These are phyloP conservation scores for Euphorbia peplus DNA, from an alignment of 345 rosid genomes.

Conservation along the genomic window DNA sequence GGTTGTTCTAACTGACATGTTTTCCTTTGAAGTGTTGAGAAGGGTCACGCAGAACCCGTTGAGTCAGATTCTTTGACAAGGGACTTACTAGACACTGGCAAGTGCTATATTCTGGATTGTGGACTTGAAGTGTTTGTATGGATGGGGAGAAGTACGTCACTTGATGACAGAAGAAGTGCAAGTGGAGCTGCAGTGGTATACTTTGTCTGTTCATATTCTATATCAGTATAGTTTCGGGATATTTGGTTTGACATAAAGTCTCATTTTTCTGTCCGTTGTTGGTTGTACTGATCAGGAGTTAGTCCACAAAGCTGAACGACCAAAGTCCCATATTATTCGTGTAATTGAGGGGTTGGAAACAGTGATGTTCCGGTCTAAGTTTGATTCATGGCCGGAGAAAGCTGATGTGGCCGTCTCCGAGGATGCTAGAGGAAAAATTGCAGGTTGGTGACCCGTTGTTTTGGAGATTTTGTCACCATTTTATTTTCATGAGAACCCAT, in stretches of 20 bases:
- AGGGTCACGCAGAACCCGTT: conserved; percentile 71
- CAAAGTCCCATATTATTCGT: conserved; percentile 65
- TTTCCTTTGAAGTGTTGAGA: conserved; percentile 63
- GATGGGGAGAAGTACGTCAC: conserved; percentile 89
- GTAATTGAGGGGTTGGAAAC: conserved; percentile 98
- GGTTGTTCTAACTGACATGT: conserved; percentile 29
- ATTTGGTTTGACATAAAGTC: conserved; percentile 9
- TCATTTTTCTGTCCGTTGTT: conserved; percentile 7
- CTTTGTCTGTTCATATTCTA: conserved; percentile 13
- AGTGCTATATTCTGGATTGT: conserved; percentile 81
- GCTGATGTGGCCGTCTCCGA: conserved; percentile 63
- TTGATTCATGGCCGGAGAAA: conserved; percentile 82
- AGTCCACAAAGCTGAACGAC: conserved; percentile 45
- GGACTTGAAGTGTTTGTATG: conserved; percentile 84
- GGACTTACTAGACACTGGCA: conserved; percentile 71
- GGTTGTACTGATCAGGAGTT: conserved; percentile 49
- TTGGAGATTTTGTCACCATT: conserved; percentile 3
- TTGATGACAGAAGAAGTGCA: conserved; percentile 80
- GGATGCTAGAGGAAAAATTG: conserved; percentile 99
- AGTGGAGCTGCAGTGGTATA: conserved; percentile 81
- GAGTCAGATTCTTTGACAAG: conserved; percentile 69
- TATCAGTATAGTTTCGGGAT: neutral
- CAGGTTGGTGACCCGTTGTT: conserved; percentile 53
- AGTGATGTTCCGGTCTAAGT: conserved; percentile 79
- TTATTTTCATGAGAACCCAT: neutral